phyloP scores from a whole-genome alignment of 176 grass and related monocot species.

The Rhynchospora pubera region DNA sequence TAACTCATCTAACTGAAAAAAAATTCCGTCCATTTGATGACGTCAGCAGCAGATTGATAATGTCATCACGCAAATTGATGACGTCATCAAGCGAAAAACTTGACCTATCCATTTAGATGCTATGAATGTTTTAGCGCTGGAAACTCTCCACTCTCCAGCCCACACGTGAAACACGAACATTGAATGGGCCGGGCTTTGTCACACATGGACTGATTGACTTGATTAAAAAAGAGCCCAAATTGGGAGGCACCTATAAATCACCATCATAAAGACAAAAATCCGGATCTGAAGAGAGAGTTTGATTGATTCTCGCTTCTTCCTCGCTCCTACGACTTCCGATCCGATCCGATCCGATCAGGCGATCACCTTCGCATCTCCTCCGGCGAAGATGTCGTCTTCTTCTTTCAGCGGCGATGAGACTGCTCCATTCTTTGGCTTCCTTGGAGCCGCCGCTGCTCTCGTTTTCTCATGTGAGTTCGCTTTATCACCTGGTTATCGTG shows the following conservation, averaged over 20 bases:
- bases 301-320: slow-evolving; percentile 13
- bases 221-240: neutral
- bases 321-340: slow-evolving; percentile 10
- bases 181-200: neutral
- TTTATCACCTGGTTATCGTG: neutral
- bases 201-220: neutral
- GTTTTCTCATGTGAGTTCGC: slow-evolving; percentile 78
- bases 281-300: slow-evolving; percentile 1
- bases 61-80: too few relatives aligned
- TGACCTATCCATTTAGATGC: too few relatives aligned
- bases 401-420: slow-evolving; percentile 94
- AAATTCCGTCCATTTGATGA: too few relatives aligned
- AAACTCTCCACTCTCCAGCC: too few relatives aligned
- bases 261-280: neutral
- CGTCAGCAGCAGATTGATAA: too few relatives aligned
- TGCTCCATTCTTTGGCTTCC: slow-evolving; percentile 99
- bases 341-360: slow-evolving; percentile 14
- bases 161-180: too few relatives aligned
- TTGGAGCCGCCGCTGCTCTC: slow-evolving; percentile 89
- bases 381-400: slow-evolving; percentile 40
- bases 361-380: slow-evolving; percentile 11
- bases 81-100: too few relatives aligned
- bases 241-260: neutral
- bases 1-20: too few relatives aligned
- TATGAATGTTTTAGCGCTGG: too few relatives aligned